Evolutionary conservation across 2,329 filamentous ascomycete genomes (phyloP).

Genomic region (Lachnellula cervina): DNA sequence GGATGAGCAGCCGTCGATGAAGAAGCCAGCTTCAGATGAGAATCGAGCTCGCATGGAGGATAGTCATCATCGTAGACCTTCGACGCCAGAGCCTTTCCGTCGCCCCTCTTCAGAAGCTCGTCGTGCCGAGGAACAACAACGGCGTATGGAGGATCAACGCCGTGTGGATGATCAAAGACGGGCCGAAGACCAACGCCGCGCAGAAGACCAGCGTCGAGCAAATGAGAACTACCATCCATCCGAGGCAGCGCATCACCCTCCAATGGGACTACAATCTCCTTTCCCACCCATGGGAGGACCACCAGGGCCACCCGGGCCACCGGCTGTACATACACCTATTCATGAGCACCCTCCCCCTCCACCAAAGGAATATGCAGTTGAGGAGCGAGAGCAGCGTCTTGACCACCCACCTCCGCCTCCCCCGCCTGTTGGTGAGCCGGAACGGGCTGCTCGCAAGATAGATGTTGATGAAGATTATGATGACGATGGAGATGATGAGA

Average conservation of each 20-base stretch:
- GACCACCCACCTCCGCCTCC: constrained; percentile 37
- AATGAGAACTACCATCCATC: constrained; percentile 86
- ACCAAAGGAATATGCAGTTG: constrained; percentile 48
- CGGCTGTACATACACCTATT: constrained; percentile 39
- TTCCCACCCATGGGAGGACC: constrained; percentile 58
- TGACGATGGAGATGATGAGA: constrained; percentile 85
- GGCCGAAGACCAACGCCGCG: constrained; percentile 56
- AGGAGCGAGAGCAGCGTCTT: constrained; percentile 45
- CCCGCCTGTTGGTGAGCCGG: constrained; percentile 64
- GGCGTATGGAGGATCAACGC: constrained; percentile 21
- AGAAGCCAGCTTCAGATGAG: constrained; percentile 88
- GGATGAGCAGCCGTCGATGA: constrained; percentile 60
- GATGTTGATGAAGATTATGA: constrained; percentile 98
- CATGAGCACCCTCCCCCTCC: constrained; percentile 43
- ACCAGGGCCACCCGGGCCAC: constrained; percentile 15
- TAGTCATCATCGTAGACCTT: constrained; percentile 70
- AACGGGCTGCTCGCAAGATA: constrained; percentile 83
- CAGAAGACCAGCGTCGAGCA: constrained; percentile 60
- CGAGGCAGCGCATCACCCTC: constrained; percentile 83
- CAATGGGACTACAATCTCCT: constrained; percentile 51
- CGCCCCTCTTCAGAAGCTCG: constrained; percentile 72
- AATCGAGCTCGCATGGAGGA: constrained; percentile 83
- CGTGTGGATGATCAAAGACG: constrained; percentile 53
- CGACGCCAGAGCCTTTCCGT: constrained; percentile 68
- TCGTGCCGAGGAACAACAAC: constrained; percentile 50